Evolutionary conservation across 768 basidiomycete genomes (phyloP).

Genomic region (Lactarius tabidus): DNA sequence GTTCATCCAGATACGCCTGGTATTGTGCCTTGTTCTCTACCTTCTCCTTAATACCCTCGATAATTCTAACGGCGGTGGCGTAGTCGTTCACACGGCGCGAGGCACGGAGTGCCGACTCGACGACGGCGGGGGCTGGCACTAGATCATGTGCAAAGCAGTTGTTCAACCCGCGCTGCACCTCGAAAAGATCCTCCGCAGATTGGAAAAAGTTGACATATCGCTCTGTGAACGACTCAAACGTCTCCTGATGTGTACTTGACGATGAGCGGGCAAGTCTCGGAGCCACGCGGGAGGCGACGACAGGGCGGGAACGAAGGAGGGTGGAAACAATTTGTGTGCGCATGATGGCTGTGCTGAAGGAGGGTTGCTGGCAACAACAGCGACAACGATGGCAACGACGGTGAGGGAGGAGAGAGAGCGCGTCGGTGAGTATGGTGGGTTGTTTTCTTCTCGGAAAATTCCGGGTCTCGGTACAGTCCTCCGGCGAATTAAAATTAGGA

Average conservation of each 20-base stretch:
- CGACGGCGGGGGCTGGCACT: slow-evolving; percentile 77
- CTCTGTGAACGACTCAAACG: slow-evolving; percentile 90
- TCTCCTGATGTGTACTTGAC: slow-evolving; percentile 73
- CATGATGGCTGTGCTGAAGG: slow-evolving; percentile 42
- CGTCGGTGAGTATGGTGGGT: slow-evolving; percentile 17
- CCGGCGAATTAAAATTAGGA: slow-evolving; percentile 5
- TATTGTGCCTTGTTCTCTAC: slow-evolving; percentile 98
- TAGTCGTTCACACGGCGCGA: slow-evolving; percentile 94
- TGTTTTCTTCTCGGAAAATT: slow-evolving; percentile 18
- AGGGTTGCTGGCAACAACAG: slow-evolving; percentile 16
- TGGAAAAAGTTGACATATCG: slow-evolving; percentile 95
- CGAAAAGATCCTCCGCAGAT: slow-evolving; percentile 91
- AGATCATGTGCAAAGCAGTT: slow-evolving; percentile 99
- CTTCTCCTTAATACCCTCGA: slow-evolving; percentile 96
- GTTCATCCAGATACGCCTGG: slow-evolving; percentile 86
- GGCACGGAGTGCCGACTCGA: slow-evolving; percentile 85
- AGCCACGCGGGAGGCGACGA: slow-evolving; percentile 38
- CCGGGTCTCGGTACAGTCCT: slow-evolving; percentile 6
- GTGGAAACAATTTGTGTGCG: slow-evolving; percentile 56
- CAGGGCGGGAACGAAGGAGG: slow-evolving; percentile 60
- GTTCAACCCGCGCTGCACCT: slow-evolving; percentile 98
- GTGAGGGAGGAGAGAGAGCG: not conserved
- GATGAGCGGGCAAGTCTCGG: slow-evolving; percentile 47
- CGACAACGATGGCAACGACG: slow-evolving; percentile 3
- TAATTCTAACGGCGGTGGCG: slow-evolving; percentile 92